These are phyloP conservation scores for Bisporella sp. DNA, from an alignment of 2,329 filamentous ascomycete genomes.

Conservation along the genomic window DNA sequence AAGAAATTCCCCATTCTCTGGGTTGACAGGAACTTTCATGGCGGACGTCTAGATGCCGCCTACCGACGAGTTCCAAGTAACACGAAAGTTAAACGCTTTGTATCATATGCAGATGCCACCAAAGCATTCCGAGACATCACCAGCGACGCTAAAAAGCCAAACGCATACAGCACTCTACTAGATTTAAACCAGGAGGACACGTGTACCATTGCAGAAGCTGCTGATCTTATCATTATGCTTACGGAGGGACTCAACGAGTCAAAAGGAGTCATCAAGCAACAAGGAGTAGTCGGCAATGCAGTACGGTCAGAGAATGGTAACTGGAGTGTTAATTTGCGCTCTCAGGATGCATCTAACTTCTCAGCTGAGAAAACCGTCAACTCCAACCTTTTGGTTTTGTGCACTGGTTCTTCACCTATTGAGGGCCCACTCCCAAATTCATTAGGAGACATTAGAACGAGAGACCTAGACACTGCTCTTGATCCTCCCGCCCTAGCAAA, in stretches of 20 bases:
- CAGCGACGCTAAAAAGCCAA: constrained; percentile 37
- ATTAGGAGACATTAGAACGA: constrained; percentile 10
- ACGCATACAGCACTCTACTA: constrained; percentile 46
- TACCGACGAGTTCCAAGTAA: constrained; percentile 58
- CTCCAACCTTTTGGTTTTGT: constrained; percentile 36
- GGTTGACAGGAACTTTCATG: constrained; percentile 51
- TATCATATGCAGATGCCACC: constrained; percentile 47
- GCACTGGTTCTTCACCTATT: too few relatives aligned
- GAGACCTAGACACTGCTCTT: constrained; percentile 48
- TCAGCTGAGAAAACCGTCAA: constrained; percentile 7
- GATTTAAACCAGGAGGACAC: constrained; percentile 48
- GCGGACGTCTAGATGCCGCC: constrained; percentile 41
- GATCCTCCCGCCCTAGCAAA: constrained; percentile 42
- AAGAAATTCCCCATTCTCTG: constrained; percentile 45
- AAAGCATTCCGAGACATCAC: constrained; percentile 45
- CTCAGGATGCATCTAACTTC: neutral
- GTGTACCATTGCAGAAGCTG: constrained; percentile 49
- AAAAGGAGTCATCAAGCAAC: constrained; percentile 32
- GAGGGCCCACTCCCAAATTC: neutral
- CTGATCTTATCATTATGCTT: constrained; percentile 43
- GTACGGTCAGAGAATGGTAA: constrained; percentile 28
- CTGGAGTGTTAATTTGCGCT: constrained; percentile 31
- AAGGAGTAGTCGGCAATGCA: constrained; percentile 33
- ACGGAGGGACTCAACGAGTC: constrained; percentile 35
- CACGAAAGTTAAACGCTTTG: constrained; percentile 53